Base-by-base conservation (phyloP, 768 basidiomycete genomes). In the Hysterangium stoloniferum region DNA sequence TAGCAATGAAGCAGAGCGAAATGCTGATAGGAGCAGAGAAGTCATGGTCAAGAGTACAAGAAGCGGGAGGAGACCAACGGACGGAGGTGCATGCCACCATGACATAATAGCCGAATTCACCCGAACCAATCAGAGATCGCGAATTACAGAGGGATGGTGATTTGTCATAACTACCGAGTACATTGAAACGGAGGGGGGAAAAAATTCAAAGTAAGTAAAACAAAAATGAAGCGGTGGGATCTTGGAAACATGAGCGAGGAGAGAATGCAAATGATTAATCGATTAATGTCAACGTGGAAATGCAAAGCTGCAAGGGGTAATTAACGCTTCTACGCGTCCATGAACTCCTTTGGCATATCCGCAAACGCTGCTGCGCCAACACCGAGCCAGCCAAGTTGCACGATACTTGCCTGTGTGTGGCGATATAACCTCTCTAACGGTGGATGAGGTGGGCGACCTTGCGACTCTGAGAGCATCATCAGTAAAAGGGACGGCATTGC, bases 301-400 rank as follows among this genome's bases (percentile, higher is more conserved):
- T 20, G 33, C 4, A 45, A 15, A 13, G 19, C 11, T 19, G 6
- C 29, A 32, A 45, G 15, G 9, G 33, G 9, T 34, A 17, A 9
- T 9, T 17, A 34, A 17, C 33, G 11, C 33, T 17, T 9, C 20
- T 45, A 45, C 17, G 44, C 44, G 15, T 45, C 80, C 49, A 88
- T 64, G 57, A 90, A 76, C 59, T 91, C 88, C 58, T 75, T 81
- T 25, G 74, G 69, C 71, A 89, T 76, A 58, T 92, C 89, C 13
- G 83, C 85, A 62, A 86, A 89, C 15, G 86, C 86, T 27, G 90
- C 90, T 27, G 77, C 68, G 11, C 89, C 90, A 9, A 78, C 75
- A 9, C 88, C 87, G 54, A 79, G 62, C 36, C 84, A 61, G 5
- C 82, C 88, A 11, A 92, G 77, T 57, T 88, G 79, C n/a, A 72